phyloP scores from a whole-genome alignment of 768 basidiomycete genomes.

The Lentinus tigrinus region DNA sequence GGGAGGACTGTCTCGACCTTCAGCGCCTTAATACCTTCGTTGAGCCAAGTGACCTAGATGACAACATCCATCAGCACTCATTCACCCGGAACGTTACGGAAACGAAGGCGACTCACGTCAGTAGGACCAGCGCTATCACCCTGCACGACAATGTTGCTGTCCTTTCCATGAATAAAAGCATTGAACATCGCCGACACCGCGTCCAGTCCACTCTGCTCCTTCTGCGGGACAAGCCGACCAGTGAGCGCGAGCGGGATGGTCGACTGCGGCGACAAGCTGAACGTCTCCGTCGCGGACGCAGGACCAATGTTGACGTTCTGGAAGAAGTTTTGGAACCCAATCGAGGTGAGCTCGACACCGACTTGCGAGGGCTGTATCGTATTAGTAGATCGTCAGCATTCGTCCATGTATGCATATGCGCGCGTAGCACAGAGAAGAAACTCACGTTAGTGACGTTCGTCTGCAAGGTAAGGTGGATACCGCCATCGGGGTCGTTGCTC shows the following conservation, averaged over 20 bases:
- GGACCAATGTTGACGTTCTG: constrained; percentile 57
- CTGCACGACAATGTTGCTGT: constrained; percentile 57
- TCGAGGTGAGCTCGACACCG: constrained; percentile 59
- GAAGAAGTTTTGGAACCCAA: constrained; percentile 61
- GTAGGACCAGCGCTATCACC: constrained; percentile 58
- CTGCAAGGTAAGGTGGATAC: constrained; percentile 65
- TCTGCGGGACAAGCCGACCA: constrained; percentile 68
- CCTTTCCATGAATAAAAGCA: constrained; percentile 65
- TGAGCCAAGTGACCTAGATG: constrained; percentile 67
- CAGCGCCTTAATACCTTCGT: constrained; percentile 66
- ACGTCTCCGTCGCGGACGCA: constrained; percentile 45
- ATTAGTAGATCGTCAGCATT: not conserved
- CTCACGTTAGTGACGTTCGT: constrained; percentile 59
- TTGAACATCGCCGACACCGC: constrained; percentile 68
- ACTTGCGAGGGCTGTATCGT: constrained; percentile 65
- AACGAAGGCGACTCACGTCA: constrained; percentile 39
- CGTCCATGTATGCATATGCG: not conserved
- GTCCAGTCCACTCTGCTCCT: constrained; percentile 47
- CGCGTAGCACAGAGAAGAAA: not conserved
- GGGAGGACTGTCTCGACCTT: constrained; percentile 59
- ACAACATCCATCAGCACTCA: constrained; percentile 3
- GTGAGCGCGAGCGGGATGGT: constrained; percentile 52
- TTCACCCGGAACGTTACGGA: not conserved
- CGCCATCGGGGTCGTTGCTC: constrained; percentile 66
- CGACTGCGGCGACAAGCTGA: constrained; percentile 55